These are phyloP conservation scores for Lachnellula willkommii DNA, from an alignment of 2,329 filamentous ascomycete genomes.

Conservation along the genomic window DNA sequence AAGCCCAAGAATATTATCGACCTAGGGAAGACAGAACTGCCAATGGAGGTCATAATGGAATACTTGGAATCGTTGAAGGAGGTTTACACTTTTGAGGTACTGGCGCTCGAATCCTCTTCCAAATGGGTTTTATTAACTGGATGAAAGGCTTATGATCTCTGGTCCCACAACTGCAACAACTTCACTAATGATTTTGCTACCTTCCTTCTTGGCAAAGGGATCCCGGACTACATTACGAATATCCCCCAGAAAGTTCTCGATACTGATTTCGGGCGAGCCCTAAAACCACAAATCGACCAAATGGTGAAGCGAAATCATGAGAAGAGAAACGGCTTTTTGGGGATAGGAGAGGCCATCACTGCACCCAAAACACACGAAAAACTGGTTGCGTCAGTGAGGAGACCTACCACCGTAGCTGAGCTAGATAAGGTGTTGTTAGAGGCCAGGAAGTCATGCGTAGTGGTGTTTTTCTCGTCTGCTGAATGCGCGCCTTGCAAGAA, in stretches of 20 bases:
- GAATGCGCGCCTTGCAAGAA: constrained; percentile 81
- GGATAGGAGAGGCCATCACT: constrained; percentile 18
- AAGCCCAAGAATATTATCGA: constrained; percentile 69
- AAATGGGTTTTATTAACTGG: constrained; percentile 1
- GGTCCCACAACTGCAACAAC: constrained; percentile 93
- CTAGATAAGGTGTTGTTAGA: constrained; percentile 55
- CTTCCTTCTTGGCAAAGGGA: constrained; percentile 82
- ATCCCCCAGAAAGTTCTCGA: constrained; percentile 81
- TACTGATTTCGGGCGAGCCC: constrained; percentile 82
- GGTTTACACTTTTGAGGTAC: constrained; percentile 74
- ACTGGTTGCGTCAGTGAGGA: constrained; percentile 49
- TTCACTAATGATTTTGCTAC: constrained; percentile 90
- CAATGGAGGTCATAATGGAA: constrained; percentile 75
- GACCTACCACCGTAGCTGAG: constrained; percentile 52
- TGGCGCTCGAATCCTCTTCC: not conserved
- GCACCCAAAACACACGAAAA: constrained; percentile 16
- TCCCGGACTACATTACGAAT: constrained; percentile 79
- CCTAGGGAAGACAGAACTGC: constrained; percentile 72
- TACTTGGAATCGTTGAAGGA: constrained; percentile 79
- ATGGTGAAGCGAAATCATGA: constrained; percentile 56
- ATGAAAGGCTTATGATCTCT: constrained; percentile 75
- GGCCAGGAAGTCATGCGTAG: constrained; percentile 63
- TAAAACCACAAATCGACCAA: constrained; percentile 68
- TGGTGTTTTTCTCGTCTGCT: constrained; percentile 88
- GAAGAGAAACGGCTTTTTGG: constrained; percentile 39